Percentiles rank a stretch among this genome's conserved stretches.
phyloP scores from a whole-genome alignment of 306 rosid species.

The Spatholobus suberectus region DNA sequence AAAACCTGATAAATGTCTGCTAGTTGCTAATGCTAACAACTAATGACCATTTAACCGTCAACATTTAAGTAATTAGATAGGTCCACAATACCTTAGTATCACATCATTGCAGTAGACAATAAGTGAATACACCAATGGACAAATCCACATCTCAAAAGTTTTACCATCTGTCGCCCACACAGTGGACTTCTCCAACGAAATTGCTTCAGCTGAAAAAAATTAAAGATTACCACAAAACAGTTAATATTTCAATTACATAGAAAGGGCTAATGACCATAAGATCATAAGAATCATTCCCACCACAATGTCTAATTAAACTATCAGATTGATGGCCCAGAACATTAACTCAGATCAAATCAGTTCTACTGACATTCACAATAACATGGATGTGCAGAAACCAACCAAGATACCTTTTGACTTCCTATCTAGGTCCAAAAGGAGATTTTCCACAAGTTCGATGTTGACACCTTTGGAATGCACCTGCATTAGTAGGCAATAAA shows the following conservation, averaged over 20 bases:
- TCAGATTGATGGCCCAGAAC: background rate
- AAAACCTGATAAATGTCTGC: background rate
- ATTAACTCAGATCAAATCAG: background rate
- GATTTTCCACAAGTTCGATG: slow-evolving; percentile 67
- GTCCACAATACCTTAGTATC: slow-evolving; percentile 67
- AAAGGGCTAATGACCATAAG: background rate
- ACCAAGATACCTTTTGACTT: slow-evolving; percentile 63
- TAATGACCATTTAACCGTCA: background rate
- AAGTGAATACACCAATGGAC: slow-evolving; percentile 78
- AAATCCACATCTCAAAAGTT: slow-evolving; percentile 84
- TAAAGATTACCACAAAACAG: slow-evolving; percentile 19
- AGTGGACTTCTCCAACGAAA: slow-evolving; percentile 64
- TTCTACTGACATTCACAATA: background rate
- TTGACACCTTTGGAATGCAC: slow-evolving; percentile 88
- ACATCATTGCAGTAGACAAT: slow-evolving; percentile 76
- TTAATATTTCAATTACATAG: slow-evolving; percentile 1
- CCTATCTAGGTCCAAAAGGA: slow-evolving; percentile 65
- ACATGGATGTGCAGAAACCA: slow-evolving; percentile 17
- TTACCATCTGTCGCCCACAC: slow-evolving; percentile 78
- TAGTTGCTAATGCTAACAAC: slow-evolving; percentile 16
- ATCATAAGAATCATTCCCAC: background rate
- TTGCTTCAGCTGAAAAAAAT: slow-evolving; percentile 66
- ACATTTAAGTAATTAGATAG: background rate
- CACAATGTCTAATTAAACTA: background rate
- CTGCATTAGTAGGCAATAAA: slow-evolving; percentile 49